Conservation (phyloP, 257 asterid genomes). For the Solanum paucissectum region DNA sequence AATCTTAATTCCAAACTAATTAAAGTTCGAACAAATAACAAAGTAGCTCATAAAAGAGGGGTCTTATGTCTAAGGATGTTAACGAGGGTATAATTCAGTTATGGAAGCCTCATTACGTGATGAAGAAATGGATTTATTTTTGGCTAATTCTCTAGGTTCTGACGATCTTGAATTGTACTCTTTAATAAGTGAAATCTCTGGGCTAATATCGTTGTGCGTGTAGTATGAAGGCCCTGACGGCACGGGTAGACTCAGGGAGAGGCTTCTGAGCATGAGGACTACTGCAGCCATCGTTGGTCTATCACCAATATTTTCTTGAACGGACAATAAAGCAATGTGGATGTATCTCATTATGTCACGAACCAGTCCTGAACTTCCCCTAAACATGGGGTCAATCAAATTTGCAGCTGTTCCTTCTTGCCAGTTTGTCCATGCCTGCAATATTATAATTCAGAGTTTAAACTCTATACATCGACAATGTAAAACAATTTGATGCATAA, state of each 20-base stretch:
- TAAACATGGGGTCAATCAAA: slow-evolving; percentile 1
- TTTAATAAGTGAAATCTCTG: background rate
- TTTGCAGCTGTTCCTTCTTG: background rate
- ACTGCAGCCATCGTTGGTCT: background rate
- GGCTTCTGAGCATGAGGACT: background rate
- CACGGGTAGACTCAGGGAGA: background rate
- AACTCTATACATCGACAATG: too few relatives aligned
- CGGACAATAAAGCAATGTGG: slow-evolving; percentile 19
- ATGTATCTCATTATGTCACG: slow-evolving; percentile 9
- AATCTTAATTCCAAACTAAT: background rate
- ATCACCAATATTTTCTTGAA: slow-evolving; percentile 3
- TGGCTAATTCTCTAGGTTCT: too few relatives aligned
- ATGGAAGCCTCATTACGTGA: too few relatives aligned
- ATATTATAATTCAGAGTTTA: too few relatives aligned
- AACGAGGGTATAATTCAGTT: too few relatives aligned
- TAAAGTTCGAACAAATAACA: too few relatives aligned
- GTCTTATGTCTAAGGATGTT: background rate
- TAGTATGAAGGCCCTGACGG: background rate
- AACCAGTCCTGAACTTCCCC: background rate
- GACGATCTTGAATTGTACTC: background rate
- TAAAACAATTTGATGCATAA: too few relatives aligned
- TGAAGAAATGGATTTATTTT: too few relatives aligned
- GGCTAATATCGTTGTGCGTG: background rate
- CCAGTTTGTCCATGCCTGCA: slow-evolving; percentile 21
- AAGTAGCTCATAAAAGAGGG: background rate